Percentiles rank a stretch among this genome's conserved stretches.
Conservation (phyloP, 192 early-diverging fungal species). For the Entomortierella beljakovae region DNA sequence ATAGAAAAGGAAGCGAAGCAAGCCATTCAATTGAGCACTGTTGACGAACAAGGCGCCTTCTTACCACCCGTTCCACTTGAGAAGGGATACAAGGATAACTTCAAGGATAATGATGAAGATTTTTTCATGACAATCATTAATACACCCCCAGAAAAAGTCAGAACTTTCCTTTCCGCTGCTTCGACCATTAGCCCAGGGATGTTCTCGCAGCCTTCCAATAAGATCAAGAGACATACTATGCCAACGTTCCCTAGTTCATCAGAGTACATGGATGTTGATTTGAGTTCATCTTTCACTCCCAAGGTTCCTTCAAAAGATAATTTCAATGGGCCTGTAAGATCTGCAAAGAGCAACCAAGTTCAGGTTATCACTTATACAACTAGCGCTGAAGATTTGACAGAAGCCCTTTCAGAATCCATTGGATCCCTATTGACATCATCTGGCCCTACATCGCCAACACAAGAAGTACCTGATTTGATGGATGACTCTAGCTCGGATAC, state of each 20-base stretch:
- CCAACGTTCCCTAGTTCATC: not conserved
- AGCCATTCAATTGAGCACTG: conserved; percentile 30
- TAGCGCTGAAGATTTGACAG: conserved; percentile 26
- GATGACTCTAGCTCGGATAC: conserved; percentile 34
- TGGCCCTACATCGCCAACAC: conserved; percentile 10
- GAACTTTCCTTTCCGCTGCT: conserved; percentile 32
- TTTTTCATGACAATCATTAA: conserved; percentile 44
- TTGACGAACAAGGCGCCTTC: conserved; percentile 36
- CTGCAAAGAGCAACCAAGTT: conserved; percentile 11
- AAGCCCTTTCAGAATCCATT: conserved; percentile 44
- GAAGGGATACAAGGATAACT: conserved; percentile 45
- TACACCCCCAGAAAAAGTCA: conserved; percentile 32
- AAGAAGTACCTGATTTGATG: conserved; percentile 41
- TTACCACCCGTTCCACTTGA: conserved; percentile 28
- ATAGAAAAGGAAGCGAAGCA: conserved; percentile 40
- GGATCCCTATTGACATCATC: conserved; percentile 26
- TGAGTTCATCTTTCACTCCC: not conserved
- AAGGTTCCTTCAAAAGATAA: conserved; percentile 35
- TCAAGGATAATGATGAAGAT: conserved; percentile 38
- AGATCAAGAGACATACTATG: conserved; percentile 36
- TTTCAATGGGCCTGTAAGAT: conserved; percentile 3
- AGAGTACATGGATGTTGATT: conserved; percentile 9
- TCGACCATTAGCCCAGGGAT: conserved; percentile 43
- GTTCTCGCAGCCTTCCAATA: conserved; percentile 34
- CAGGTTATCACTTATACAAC: conserved; percentile 35